Conservation (phyloP, 345 rosid species). For the Euphorbia lathyris region DNA sequence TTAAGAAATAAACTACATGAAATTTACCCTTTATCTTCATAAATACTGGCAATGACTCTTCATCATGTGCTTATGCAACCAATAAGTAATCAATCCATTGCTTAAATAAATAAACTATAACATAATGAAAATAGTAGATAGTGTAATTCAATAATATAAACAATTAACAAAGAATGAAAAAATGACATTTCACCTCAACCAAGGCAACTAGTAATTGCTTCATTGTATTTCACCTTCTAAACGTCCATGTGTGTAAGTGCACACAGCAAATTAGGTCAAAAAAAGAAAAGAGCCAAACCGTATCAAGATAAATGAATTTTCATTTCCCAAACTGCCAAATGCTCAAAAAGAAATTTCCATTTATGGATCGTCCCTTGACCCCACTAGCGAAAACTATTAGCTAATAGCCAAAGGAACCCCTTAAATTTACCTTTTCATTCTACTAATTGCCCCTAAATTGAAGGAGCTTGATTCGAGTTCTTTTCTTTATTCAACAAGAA, state of each 20-base stretch:
- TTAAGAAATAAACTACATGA: neutral
- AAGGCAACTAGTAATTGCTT: too few species aligned
- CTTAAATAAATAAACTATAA: neutral
- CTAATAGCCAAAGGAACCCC: neutral
- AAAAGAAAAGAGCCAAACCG: neutral
- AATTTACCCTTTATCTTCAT: neutral
- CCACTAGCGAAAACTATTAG: neutral
- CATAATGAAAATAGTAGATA: neutral
- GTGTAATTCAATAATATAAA: neutral
- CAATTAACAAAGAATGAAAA: too few species aligned
- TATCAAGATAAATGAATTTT: neutral
- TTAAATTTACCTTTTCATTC: neutral
- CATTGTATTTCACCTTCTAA: too few species aligned
- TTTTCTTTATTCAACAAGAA: too few species aligned
- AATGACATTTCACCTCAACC: slow-evolving; percentile 3
- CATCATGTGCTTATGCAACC: neutral
- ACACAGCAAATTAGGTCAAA: neutral
- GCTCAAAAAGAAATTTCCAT: neutral
- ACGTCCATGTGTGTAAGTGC: too few species aligned
- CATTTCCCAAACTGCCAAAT: neutral
- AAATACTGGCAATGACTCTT: neutral
- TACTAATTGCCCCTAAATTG: too few species aligned
- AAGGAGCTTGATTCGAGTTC: too few species aligned
- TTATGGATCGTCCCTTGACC: neutral
- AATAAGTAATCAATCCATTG: neutral